A percentile compares a stretch with the other conserved stretches of the same genome.
phyloP scores from a whole-genome alignment of 805 yeast species.

The Candida cerambycidarum region DNA sequence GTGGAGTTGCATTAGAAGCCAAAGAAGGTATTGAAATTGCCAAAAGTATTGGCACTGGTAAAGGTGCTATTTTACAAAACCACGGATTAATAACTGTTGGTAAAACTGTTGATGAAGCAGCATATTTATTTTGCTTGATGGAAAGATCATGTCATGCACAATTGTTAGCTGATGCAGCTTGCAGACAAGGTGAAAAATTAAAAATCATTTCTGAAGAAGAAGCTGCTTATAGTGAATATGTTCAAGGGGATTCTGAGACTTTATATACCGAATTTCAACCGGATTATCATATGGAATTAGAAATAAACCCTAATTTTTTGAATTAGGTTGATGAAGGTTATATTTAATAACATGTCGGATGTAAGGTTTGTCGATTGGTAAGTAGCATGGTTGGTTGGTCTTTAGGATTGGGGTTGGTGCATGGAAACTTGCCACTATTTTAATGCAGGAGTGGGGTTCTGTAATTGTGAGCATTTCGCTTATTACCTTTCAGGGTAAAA shows the following conservation, averaged over 20 bases:
- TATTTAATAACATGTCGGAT: too few relatives aligned
- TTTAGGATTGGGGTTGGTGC: too few relatives aligned
- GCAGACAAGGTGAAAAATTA: constrained; percentile 34
- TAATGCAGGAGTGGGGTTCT: too few relatives aligned
- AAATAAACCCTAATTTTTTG: constrained; percentile 7
- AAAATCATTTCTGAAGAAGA: constrained; percentile 55
- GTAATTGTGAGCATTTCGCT: too few relatives aligned
- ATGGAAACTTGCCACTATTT: too few relatives aligned
- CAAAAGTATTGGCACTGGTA: constrained; percentile 27
- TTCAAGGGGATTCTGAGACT: constrained; percentile 62
- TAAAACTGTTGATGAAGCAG: constrained; percentile 36
- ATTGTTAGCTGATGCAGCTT: constrained; percentile 39
- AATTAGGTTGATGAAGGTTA: too few relatives aligned
- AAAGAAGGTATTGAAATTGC: constrained; percentile 33
- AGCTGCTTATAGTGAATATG: constrained; percentile 64
- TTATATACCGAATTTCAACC: constrained; percentile 71
- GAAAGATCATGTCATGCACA: constrained; percentile 33
- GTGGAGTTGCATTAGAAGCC: constrained; percentile 63
- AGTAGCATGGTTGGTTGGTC: too few relatives aligned
- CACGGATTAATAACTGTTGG: constrained; percentile 39
- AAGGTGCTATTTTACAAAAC: constrained; percentile 32
- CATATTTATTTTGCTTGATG: constrained; percentile 31
- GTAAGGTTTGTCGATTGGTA: too few relatives aligned
- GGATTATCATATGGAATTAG: constrained; percentile 44
- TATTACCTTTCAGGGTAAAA: too few relatives aligned